Conservation (phyloP, 2,329 filamentous ascomycete species). For the Sporothrix sp. region DNA sequence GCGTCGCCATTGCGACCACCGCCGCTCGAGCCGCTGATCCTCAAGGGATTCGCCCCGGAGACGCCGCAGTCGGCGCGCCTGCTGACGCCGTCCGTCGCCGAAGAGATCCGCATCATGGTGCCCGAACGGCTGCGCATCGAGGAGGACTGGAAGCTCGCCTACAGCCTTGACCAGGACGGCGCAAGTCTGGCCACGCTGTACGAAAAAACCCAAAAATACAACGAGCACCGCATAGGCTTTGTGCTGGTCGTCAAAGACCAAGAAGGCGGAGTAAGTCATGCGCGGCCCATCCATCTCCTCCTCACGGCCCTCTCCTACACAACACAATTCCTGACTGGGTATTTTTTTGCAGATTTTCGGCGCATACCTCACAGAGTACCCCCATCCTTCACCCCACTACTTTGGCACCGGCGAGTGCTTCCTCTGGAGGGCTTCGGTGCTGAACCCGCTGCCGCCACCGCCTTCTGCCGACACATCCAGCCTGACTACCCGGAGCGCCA, state of each 20-base stretch:
- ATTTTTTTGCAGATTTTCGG: slow-evolving; percentile 61
- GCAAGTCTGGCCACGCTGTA: slow-evolving; percentile 82
- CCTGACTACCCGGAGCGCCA: slow-evolving; percentile 33
- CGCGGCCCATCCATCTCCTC: background rate
- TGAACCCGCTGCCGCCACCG: slow-evolving; percentile 59
- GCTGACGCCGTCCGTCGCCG: slow-evolving; percentile 64
- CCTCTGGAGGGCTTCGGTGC: slow-evolving; percentile 66
- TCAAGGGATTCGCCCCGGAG: slow-evolving; percentile 55
- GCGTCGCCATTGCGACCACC: slow-evolving; percentile 78
- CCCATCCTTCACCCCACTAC: slow-evolving; percentile 72
- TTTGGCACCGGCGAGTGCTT: slow-evolving; percentile 97
- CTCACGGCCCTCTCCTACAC: background rate
- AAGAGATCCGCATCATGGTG: slow-evolving; percentile 84
- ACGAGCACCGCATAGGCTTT: slow-evolving; percentile 68
- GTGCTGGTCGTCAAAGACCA: slow-evolving; percentile 79
- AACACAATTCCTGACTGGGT: background rate
- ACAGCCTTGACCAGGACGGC: slow-evolving; percentile 86
- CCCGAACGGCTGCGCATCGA: slow-evolving; percentile 79
- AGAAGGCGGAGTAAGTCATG: slow-evolving; percentile 54
- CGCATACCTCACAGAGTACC: slow-evolving; percentile 84
- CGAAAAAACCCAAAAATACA: slow-evolving; percentile 59
- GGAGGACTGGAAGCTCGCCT: slow-evolving; percentile 77
- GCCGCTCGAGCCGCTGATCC: slow-evolving; percentile 68
- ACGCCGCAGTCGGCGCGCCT: slow-evolving; percentile 54
- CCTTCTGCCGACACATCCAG: slow-evolving; percentile 48